Conservation (phyloP, 768 basidiomycete genomes). For the Auricularia sp. region DNA sequence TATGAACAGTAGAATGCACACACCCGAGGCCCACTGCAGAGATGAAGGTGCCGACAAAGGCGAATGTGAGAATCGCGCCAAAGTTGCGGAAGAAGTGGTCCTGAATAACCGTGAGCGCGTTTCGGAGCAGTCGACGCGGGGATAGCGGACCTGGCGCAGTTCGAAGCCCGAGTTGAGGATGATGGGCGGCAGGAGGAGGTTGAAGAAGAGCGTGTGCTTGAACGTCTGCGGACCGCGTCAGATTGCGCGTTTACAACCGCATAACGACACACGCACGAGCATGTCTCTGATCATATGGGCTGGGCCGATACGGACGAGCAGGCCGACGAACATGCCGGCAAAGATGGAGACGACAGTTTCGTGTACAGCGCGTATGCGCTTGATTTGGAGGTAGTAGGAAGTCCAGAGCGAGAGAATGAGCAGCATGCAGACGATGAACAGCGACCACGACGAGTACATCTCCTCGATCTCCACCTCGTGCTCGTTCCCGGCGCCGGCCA, state of each 20-base stretch:
- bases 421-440: constrained; percentile 83
- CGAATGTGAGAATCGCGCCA: constrained; percentile 88
- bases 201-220: constrained; percentile 96
- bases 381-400: constrained; percentile 96
- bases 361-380: constrained; percentile 88
- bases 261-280: constrained; percentile 58
- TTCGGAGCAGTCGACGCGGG: not conserved
- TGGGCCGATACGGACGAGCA: constrained; percentile 80
- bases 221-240: constrained; percentile 54
- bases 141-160: constrained; percentile 72
- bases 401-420: constrained; percentile 92
- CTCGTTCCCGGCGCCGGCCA: not conserved
- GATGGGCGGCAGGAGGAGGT: constrained; percentile 94
- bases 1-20: constrained; percentile 22
- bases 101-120: constrained; percentile 28
- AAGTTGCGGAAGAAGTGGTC: constrained; percentile 99
- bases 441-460: constrained; percentile 88
- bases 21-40: constrained; percentile 94
- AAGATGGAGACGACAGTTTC: constrained; percentile 94
- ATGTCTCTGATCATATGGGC: constrained; percentile 94
- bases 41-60: constrained; percentile 92
- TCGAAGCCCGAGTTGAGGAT: constrained; percentile 97
- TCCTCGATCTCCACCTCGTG: constrained; percentile 54
- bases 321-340: constrained; percentile 91
- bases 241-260: not conserved